A percentile compares a stretch with the other conserved stretches of the same genome.
These are phyloP conservation scores for Graphilbum sp. DNA, from an alignment of 2,329 filamentous ascomycete species.

Conservation along the genomic window DNA sequence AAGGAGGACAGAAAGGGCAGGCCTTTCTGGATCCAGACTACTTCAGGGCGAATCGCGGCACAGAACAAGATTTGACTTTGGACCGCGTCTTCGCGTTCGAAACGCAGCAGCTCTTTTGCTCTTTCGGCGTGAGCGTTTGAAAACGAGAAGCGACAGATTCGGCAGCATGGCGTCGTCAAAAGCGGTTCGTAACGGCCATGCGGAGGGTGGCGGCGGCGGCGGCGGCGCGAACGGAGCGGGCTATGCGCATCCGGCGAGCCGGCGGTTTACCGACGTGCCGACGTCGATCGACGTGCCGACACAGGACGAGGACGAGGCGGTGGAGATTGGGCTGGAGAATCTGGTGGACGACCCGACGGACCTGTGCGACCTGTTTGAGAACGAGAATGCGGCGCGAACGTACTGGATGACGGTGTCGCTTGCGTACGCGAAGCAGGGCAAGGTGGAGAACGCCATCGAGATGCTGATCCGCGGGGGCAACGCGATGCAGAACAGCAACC, in stretches of 20 bases:
- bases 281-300: slow-evolving; percentile 50
- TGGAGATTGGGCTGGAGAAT: slow-evolving; percentile 86
- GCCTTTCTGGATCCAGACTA: too few relatives aligned
- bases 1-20: too few relatives aligned
- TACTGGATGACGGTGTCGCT: slow-evolving; percentile 98
- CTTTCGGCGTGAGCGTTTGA: too few relatives aligned
- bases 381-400: slow-evolving; percentile 75
- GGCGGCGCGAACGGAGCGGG: slow-evolving; percentile 24
- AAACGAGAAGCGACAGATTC: neutral
- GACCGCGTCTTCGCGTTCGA: too few relatives aligned
- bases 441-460: slow-evolving; percentile 69
- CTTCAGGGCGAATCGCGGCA: too few relatives aligned
- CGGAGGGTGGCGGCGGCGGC: slow-evolving; percentile 15
- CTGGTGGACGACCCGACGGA: slow-evolving; percentile 89
- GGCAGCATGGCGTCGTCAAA: slow-evolving; percentile 20
- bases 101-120: too few relatives aligned
- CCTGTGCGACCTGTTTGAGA: slow-evolving; percentile 86
- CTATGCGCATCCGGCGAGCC: slow-evolving; percentile 25
- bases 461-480: slow-evolving; percentile 58
- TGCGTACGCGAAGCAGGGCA: slow-evolving; percentile 90
- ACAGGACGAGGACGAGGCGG: slow-evolving; percentile 53
- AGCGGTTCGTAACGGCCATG: slow-evolving; percentile 23
- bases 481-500: slow-evolving; percentile 52
- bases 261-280: slow-evolving; percentile 48
- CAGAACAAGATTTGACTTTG: too few relatives aligned